Conservation (phyloP, 2,329 filamentous ascomycete species). For the Diaporthe velutina region DNA sequence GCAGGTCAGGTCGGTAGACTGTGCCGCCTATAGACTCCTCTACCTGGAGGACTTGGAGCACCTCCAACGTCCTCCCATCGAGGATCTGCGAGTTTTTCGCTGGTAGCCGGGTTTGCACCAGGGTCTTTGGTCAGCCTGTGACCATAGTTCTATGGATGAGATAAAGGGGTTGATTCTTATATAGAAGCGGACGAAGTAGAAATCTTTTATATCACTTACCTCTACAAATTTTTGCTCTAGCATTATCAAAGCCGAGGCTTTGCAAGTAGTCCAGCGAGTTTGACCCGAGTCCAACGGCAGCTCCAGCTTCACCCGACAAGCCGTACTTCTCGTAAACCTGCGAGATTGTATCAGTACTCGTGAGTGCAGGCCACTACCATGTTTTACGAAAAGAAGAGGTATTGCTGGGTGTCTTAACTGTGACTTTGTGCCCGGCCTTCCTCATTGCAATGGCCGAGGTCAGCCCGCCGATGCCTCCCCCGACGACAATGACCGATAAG, state of each 20-base stretch:
- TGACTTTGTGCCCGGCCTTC: slow-evolving; percentile 5
- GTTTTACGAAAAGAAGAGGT: not conserved
- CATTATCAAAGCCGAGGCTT: slow-evolving; percentile 20
- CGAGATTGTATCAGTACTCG: not conserved
- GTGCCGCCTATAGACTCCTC: not conserved
- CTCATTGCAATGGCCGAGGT: slow-evolving; percentile 15
- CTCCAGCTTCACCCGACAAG: slow-evolving; percentile 10
- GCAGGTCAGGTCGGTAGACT: slow-evolving; percentile 14
- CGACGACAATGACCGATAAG: slow-evolving; percentile 12
- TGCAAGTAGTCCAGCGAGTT: slow-evolving; percentile 12
- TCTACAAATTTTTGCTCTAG: slow-evolving; percentile 7
- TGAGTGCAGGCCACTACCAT: not conserved
- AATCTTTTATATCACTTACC: not conserved
- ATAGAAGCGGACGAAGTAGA: not conserved
- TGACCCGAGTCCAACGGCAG: slow-evolving; percentile 19
- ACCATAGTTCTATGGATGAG: not conserved
- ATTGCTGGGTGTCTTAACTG: not conserved
- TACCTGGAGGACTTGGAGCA: slow-evolving; percentile 12
- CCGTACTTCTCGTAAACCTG: slow-evolving; percentile 17
- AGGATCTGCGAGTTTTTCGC: slow-evolving; percentile 9
- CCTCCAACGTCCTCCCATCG: slow-evolving; percentile 11
- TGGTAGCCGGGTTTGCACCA: not conserved
- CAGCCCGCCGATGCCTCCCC: slow-evolving; percentile 18
- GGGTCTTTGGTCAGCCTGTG: not conserved
- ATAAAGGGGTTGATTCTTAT: not conserved